Evolutionary conservation across 345 rosid genomes (phyloP).

Genomic region (Acer saccharum): DNA sequence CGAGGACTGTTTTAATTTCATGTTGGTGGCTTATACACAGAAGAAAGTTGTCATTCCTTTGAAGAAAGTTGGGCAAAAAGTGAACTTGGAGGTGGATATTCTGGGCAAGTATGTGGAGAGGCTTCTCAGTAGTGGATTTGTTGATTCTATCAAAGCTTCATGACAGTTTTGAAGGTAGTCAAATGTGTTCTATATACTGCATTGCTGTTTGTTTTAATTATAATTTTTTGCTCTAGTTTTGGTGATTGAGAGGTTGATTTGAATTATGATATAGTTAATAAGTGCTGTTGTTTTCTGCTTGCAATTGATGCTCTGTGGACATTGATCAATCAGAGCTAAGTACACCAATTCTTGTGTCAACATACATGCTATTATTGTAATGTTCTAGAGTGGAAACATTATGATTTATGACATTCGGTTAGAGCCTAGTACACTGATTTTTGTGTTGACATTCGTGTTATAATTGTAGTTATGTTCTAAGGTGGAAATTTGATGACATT

Average conservation of each 20-base stretch:
- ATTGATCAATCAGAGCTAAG: background rate
- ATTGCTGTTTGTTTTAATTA: background rate
- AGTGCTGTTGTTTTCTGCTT: background rate
- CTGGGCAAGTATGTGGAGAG: constrained; percentile 95
- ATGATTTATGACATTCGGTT: too few relatives aligned
- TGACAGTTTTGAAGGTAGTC: constrained; percentile 20
- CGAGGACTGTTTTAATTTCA: constrained; percentile 75
- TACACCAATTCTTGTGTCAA: background rate
- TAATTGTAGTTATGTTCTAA: background rate
- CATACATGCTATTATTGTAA: background rate
- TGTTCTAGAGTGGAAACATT: background rate
- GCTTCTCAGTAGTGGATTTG: constrained; percentile 62
- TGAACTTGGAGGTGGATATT: constrained; percentile 90
- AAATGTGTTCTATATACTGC: constrained; percentile 2
- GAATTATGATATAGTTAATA: background rate
- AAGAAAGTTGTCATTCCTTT: constrained; percentile 71
- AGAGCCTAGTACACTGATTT: background rate
- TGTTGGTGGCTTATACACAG: constrained; percentile 84
- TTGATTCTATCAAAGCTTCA: constrained; percentile 41
- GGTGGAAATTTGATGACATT: background rate
- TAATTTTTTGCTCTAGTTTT: background rate
- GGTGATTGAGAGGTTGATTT: background rate
- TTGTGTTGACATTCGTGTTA: background rate
- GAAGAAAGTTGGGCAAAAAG: constrained; percentile 80
- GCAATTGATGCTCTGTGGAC: background rate